Conservation (phyloP, 2,329 filamentous ascomycete genomes). For the Penicillium occitanis region DNA sequence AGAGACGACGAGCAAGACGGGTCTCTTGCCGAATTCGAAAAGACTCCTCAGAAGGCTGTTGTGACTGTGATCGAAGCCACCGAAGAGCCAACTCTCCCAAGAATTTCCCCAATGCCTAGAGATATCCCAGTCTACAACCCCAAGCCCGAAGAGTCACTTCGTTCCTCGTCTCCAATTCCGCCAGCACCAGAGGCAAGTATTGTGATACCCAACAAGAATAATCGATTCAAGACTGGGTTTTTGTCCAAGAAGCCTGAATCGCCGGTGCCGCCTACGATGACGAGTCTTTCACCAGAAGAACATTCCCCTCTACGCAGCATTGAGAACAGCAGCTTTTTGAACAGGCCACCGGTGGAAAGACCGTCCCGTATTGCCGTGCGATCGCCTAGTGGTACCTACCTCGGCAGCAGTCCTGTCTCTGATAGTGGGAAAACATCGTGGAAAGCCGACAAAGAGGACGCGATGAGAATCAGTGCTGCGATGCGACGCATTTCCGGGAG, state of each 20-base stretch:
- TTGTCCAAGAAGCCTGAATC: constrained; percentile 71
- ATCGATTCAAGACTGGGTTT: constrained; percentile 86
- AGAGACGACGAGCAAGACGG: constrained; percentile 86
- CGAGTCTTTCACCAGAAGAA: constrained; percentile 58
- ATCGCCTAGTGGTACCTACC: constrained; percentile 39
- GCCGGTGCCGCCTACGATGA: constrained; percentile 60
- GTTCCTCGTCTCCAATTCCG: constrained; percentile 57
- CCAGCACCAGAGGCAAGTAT: constrained; percentile 59
- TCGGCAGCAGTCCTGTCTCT: constrained; percentile 38
- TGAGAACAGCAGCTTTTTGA: constrained; percentile 50
- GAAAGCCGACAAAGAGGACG: constrained; percentile 52
- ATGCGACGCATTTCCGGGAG: constrained; percentile 56
- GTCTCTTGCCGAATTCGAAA: constrained; percentile 83
- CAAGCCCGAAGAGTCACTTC: constrained; percentile 38
- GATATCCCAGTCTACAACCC: constrained; percentile 44
- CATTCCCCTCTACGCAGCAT: constrained; percentile 57
- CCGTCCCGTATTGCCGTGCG: constrained; percentile 41
- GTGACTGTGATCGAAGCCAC: constrained; percentile 59
- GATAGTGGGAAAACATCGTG: constrained; percentile 51
- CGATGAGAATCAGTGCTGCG: constrained; percentile 55
- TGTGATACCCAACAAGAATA: constrained; percentile 64
- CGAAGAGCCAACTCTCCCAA: constrained; percentile 50
- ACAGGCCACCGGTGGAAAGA: constrained; percentile 47
- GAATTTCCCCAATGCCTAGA: constrained; percentile 52
- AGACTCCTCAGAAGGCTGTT: constrained; percentile 73